A percentile compares a stretch with the other conserved stretches of the same genome.
phyloP scores from a whole-genome alignment of 2,329 filamentous ascomycete genomes.

The Myotisia sp. region DNA sequence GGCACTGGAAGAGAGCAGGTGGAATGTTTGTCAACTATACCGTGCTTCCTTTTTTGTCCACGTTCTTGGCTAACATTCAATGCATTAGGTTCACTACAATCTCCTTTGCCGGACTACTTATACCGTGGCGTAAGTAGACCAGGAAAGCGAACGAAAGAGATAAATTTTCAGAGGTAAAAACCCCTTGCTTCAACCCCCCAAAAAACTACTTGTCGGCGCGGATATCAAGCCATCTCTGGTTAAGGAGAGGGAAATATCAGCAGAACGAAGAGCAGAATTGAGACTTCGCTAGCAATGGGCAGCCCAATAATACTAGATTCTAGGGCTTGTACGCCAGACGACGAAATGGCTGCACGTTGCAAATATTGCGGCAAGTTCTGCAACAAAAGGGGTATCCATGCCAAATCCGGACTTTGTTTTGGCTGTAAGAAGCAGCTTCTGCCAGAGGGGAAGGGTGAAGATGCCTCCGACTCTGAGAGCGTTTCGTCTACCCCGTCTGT shows the following conservation, averaged over 20 bases:
- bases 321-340: constrained; percentile 11
- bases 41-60: background rate
- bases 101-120: too few species aligned
- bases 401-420: constrained; percentile 9
- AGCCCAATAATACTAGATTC: constrained; percentile 11
- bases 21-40: background rate
- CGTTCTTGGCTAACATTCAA: background rate
- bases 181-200: too few species aligned
- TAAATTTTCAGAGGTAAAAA: too few species aligned
- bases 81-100: too few species aligned
- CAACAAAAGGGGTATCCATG: constrained; percentile 4
- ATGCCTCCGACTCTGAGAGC: constrained; percentile 5
- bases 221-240: too few species aligned
- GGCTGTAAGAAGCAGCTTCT: constrained; percentile 10
- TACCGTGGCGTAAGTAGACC: too few species aligned
- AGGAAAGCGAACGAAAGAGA: too few species aligned
- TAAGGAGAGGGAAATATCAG: too few species aligned
- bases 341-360: constrained; percentile 12
- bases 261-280: too few species aligned
- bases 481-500: background rate
- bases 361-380: constrained; percentile 14
- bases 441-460: constrained; percentile 5
- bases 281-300: too few species aligned
- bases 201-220: too few species aligned
- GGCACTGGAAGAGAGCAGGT: too few species aligned